A percentile compares a stretch with the other conserved stretches of the same genome.
Conservation (phyloP, 2,329 filamentous ascomycete genomes). For the Nemania diffusa region DNA sequence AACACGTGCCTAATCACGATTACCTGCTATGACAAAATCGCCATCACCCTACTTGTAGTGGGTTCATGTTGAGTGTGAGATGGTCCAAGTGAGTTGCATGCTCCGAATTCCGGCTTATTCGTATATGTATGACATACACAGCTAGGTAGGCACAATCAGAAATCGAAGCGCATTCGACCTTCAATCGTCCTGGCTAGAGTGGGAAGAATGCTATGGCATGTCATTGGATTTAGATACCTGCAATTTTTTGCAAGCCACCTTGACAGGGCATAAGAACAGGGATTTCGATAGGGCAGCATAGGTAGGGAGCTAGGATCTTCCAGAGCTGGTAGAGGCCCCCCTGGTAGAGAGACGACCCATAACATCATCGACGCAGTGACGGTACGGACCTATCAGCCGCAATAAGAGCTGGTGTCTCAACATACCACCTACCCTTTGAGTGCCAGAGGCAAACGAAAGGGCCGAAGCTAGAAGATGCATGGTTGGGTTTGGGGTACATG, state of each 20-base stretch:
- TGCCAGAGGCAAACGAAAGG: constrained; percentile 21
- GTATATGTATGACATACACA: neutral
- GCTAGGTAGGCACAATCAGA: neutral
- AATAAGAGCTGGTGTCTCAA: neutral
- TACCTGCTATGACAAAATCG: constrained; percentile 34
- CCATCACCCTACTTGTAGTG: constrained; percentile 5
- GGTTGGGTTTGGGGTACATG: constrained; percentile 13
- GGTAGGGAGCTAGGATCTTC: constrained; percentile 24
- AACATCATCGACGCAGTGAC: constrained; percentile 31
- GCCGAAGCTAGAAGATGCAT: constrained; percentile 30
- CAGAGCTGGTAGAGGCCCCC: neutral
- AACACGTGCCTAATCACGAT: constrained; percentile 36
- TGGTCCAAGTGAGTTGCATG: constrained; percentile 10
- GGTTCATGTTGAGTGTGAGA: constrained; percentile 12
- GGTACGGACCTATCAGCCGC: constrained; percentile 29
- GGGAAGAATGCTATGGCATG: no score
- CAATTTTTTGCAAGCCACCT: neutral
- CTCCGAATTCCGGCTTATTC: neutral
- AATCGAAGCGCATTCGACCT: neutral
- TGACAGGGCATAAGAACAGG: constrained; percentile 5
- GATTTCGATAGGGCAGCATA: constrained; percentile 31
- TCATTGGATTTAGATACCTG: neutral
- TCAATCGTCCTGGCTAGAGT: neutral
- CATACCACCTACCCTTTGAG: constrained; percentile 23
- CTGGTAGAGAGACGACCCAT: constrained; percentile 20